Base-by-base conservation (phyloP, 2,329 filamentous ascomycete genomes). In the Ascochyta rabiei region DNA sequence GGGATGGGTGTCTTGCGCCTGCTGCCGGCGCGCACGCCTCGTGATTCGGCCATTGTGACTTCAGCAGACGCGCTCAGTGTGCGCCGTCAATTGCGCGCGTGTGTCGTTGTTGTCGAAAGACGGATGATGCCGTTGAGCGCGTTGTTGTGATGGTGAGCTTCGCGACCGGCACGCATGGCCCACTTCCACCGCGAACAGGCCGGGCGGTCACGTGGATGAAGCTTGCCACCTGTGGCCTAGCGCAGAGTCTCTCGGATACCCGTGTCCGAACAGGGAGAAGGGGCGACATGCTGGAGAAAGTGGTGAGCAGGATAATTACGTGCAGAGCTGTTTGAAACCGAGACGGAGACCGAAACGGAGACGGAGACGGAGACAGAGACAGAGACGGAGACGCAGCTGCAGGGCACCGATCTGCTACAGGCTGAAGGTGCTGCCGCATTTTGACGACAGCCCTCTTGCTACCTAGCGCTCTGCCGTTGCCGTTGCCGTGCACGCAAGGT, bases 1-100 rank as follows among this genome's bases (percentile, higher is more conserved):
- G 69, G 68, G 40, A 67, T 68, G 15, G 67, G 69, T n/a, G 67
- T 71, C 28, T 56, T 73, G 62, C 67, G 72, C 50, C 74, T 72
- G 59, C 64, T 72, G 30, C 62, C 65, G 8, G 72, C 58, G 46
- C 71, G 73, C 59, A 68, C 62, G 43, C 66, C 57, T 60, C 68
- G 67, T 43, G 63, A 63, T 38, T 73, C 71, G 34, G 69, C 68
- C 74, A 76, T 76, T 46, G 19, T 48, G 8, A 23, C 18, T 6
- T 48, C 16, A 26, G 41, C 23, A 38, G 47, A 40, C 39, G 45
- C 42, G 50, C 47, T 18, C 21, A 35, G 13, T 30, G 35, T 31
- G 30, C 12, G n/a, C 41, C 18, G 31, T 53, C 3, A 30, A 28
- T 34, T 26, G 46, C 41, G 46, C 41, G 41, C 30, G 13, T 23